Base-by-base conservation (phyloP, 768 basidiomycete genomes). In the Cubamyces lactineus region DNA sequence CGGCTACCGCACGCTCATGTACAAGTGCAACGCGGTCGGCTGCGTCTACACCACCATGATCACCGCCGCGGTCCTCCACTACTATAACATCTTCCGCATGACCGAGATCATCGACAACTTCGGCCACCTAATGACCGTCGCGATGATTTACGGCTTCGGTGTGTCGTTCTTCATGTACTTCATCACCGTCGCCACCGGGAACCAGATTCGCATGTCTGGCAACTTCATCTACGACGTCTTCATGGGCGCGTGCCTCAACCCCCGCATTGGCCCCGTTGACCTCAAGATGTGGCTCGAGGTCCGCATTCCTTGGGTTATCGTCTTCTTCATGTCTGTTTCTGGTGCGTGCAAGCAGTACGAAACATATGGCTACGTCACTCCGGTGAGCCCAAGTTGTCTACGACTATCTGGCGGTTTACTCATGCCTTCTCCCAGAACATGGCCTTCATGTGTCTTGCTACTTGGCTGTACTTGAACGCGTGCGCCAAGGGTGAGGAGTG, bases 261-360 rank as follows among this genome's bases (percentile, higher is more conserved):
- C 97, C 7, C 87, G 96, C 61, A 82, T 99, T 63, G 94, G 94
- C 7, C 80, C 83, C 19, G 84, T 99, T 64, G 96, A 98, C 75
- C 78, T 99, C 70, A 99, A 99, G 77, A 98, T 98, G 96, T 99
- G 94, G 88, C 92, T 92, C 5, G 95, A 97, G 71, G 93, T 98
- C 61, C 87, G 97, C 52, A 91, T 99, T 67, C 94, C 96, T 4
- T 99, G 97, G 97, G 89, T 96, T 42, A 86, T 97, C 55, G 88
- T 97, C 17, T 98, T 98, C 80, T 89, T 94, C 76, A 81, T 98
- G 66, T 84, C 95, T 4, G 86, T 98, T 39, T 95, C 91, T 24
- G 96, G 94, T 50, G 91, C 88, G 23, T 92, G 92, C 78, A 98
- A 97, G 77, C 97, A 99, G 73, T 96, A 97, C 73, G 94, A 98